phyloP scores from a whole-genome alignment of 2,329 filamentous ascomycete species.

The Monilinia vaccinii-corymbosi region DNA sequence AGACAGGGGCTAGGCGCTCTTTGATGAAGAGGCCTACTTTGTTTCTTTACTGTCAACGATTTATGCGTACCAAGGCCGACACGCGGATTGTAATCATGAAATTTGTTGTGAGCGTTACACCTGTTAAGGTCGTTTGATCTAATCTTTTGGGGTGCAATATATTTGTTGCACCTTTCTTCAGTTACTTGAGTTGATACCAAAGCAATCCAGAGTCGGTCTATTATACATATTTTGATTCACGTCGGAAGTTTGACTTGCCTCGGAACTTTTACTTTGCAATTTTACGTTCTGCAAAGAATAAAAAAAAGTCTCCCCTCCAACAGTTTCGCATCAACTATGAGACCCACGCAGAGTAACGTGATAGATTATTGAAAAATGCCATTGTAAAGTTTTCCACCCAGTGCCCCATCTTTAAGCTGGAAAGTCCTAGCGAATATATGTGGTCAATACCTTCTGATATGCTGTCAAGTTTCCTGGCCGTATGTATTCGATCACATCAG shows the following conservation, averaged over 20 bases:
- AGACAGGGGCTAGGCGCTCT: neutral
- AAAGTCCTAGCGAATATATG: neutral
- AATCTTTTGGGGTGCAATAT: neutral
- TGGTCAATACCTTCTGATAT: neutral
- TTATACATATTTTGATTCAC: neutral
- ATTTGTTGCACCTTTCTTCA: neutral
- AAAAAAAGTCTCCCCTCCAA: neutral
- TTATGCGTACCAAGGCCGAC: neutral
- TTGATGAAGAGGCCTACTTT: neutral
- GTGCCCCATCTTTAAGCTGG: neutral
- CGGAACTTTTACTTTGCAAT: neutral
- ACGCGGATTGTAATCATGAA: neutral
- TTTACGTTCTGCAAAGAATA: neutral
- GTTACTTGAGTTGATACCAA: neutral
- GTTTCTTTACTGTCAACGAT: neutral
- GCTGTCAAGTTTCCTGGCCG: neutral
- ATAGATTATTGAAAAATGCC: neutral
- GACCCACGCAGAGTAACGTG: neutral
- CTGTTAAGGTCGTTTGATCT: neutral
- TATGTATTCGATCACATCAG: neutral
- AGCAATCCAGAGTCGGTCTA: neutral
- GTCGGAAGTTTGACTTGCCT: neutral
- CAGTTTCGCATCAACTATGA: neutral
- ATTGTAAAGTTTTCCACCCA: neutral
- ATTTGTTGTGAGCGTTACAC: neutral